Percentiles rank a stretch among this genome's conserved stretches.
Evolutionary conservation across 768 basidiomycete genomes (phyloP).

Genomic region (Pleurotus pulmonarius): DNA sequence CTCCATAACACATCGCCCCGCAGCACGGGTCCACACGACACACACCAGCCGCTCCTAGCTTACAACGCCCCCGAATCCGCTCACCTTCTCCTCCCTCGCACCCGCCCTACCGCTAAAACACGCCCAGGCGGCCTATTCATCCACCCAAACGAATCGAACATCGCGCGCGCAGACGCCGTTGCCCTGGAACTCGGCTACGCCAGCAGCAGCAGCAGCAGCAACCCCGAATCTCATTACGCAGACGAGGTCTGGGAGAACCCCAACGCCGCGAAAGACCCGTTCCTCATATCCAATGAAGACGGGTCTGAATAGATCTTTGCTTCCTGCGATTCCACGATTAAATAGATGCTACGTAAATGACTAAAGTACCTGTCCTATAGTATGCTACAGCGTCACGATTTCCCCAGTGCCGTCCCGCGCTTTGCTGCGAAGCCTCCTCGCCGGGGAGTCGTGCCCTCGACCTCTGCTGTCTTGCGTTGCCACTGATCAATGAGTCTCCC

Average conservation of each 20-base stretch:
- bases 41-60: constrained; percentile 14
- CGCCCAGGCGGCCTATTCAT: constrained; percentile 61
- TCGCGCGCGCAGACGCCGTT: constrained; percentile 64
- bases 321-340: background rate
- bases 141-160: constrained; percentile 58
- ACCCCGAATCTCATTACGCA: background rate
- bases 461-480: constrained; percentile 75
- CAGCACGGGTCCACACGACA: background rate
- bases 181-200: constrained; percentile 51
- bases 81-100: constrained; percentile 14
- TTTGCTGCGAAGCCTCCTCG: constrained; percentile 35
- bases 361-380: constrained; percentile 3
- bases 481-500: constrained; percentile 84
- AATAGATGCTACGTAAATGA: constrained; percentile 12
- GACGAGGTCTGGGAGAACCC: constrained; percentile 1
- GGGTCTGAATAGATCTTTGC: too few relatives aligned
- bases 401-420: constrained; percentile 29
- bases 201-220: constrained; percentile 15
- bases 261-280: background rate
- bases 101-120: constrained; percentile 44
- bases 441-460: constrained; percentile 25
- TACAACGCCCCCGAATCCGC: constrained; percentile 15
- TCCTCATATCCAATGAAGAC: background rate
- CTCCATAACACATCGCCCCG: background rate
- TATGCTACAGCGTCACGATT: background rate